Base-by-base conservation (phyloP, 2,329 filamentous ascomycete genomes). In the Capronia coronata region DNA sequence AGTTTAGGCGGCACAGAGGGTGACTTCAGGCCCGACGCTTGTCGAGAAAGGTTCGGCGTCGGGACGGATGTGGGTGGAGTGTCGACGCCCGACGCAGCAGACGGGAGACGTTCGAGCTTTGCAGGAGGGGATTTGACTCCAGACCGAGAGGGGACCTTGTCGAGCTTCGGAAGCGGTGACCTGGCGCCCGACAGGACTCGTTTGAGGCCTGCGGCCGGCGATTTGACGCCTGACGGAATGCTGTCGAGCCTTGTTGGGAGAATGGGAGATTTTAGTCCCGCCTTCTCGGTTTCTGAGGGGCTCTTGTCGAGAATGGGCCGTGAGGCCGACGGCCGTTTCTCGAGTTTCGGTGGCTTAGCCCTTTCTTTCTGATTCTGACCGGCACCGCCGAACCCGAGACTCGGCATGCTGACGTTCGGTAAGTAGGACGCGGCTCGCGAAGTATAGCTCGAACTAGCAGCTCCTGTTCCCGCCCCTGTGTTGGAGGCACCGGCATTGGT, bases 401-500 rank as follows among this genome's bases (percentile, higher is more conserved):
- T 45, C 25, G 50, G 50, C 7, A 51, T 37, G 18, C 44, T 39
- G 23, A 49, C 34, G 35, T 52, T 23, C 13, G 58, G 54, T 4
- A 59, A 39, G 40, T 59, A 58, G 0, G 54, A 51, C 7, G 55
- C 55, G 23, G 56, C 58, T 35, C 54, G 38, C 9, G 51, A 49
- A n/a, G 56, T 52, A 35, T 60, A 60, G 44, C 48, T 51, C n/a
- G n/a, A n/a, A n/a, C n/a, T n/a, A n/a, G n/a, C n/a, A n/a, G n/a
- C n/a, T n/a, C n/a, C 27, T 59, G 39, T 4, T n/a, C 13, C 16
- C 13, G 16, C 48, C n/a, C 48, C 44, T 22, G 42, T 40, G 34
- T 52, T 56, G 6, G 32, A 21, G 1, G 30, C 37, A 19, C 43
- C 38, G 4, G 34, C 16, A 37, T 19, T 11, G 16, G 4, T 27